phyloP scores from a whole-genome alignment of 2,329 filamentous ascomycete species.

The Cadophora malorum region DNA sequence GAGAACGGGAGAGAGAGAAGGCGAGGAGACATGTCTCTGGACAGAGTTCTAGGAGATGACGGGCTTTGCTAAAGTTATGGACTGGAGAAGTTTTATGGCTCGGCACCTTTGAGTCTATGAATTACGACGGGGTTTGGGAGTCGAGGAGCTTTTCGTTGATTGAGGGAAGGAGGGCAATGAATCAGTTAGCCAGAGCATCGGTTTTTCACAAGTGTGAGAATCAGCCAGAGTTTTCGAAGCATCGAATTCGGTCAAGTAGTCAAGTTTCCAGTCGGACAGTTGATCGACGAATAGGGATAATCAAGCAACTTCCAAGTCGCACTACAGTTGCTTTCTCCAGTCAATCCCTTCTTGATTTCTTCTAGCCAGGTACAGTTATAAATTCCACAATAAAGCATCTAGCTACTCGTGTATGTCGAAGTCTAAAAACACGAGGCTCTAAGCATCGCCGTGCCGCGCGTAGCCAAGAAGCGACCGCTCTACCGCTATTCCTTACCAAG shows the following conservation, averaged over 20 bases:
- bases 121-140: not conserved
- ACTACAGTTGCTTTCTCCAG: not conserved
- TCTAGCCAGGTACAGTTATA: not conserved
- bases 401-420: not conserved
- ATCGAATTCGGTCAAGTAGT: not conserved
- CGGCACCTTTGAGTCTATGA: not conserved
- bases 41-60: constrained; percentile 14
- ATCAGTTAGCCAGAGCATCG: no score
- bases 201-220: not conserved
- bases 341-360: not conserved
- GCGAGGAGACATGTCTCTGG: constrained; percentile 10
- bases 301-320: not conserved
- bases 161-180: not conserved
- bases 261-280: not conserved
- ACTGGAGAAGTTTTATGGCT: not conserved
- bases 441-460: not conserved
- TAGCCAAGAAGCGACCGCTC: not conserved
- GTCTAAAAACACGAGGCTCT: not conserved
- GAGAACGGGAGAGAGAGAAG: constrained; percentile 8
- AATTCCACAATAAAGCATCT: not conserved
- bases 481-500: not conserved
- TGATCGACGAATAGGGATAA: not conserved
- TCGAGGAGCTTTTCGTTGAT: not conserved
- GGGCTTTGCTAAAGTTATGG: not conserved
- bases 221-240: not conserved